phyloP scores from a whole-genome alignment of 306 rosid genomes.

The Cicer cuneatum region DNA sequence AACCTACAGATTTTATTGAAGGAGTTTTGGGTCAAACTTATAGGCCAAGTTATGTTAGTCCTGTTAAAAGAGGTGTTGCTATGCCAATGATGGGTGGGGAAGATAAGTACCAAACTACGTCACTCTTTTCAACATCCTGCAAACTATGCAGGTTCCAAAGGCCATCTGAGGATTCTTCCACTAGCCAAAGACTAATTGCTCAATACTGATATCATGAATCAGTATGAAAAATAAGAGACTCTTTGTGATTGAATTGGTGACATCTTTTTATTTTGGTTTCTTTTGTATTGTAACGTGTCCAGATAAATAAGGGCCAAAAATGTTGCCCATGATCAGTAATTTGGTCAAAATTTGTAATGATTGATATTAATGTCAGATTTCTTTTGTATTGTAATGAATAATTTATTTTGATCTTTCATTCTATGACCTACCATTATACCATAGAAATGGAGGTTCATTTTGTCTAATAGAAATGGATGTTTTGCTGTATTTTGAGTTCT shows the following conservation, averaged over 20 bases:
- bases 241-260: conserved; percentile 6
- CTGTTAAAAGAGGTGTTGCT: conserved; percentile 73
- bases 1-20: conserved; percentile 60
- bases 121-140: conserved; percentile 62
- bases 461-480: neutral
- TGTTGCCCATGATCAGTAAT: conserved; percentile 47
- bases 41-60: conserved; percentile 67
- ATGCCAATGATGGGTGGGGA: conserved; percentile 90
- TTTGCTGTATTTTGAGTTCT: neutral
- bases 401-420: conserved; percentile 5
- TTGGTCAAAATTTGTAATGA: conserved; percentile 18
- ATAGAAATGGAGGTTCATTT: conserved; percentile 12
- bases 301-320: conserved; percentile 54
- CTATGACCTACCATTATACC: neutral
- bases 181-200: conserved; percentile 51
- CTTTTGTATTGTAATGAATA: conserved; percentile 11
- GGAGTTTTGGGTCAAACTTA: conserved; percentile 83
- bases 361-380: conserved; percentile 15
- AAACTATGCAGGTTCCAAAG: conserved; percentile 63
- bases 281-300: conserved; percentile 30
- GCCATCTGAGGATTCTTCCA: conserved; percentile 45
- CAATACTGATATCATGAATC: conserved; percentile 48
- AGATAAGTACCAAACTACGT: conserved; percentile 62
- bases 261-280: conserved; percentile 34
- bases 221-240: neutral